These are phyloP conservation scores for Phyllostachys edulis DNA, from an alignment of 176 grass and related monocot genomes.

Conservation along the genomic window DNA sequence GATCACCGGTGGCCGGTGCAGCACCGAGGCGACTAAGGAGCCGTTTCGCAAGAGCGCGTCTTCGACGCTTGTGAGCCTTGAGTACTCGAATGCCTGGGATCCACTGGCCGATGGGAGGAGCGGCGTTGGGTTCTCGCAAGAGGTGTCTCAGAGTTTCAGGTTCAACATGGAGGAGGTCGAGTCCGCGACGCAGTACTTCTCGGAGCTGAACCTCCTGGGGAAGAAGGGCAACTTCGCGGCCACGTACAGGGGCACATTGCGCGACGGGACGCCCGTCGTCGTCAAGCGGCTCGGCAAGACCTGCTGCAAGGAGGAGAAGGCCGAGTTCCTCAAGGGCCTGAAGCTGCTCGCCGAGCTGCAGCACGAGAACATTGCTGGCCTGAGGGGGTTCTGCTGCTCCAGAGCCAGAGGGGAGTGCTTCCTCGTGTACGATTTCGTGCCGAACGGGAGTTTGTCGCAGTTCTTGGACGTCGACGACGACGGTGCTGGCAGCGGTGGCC, in stretches of 20 bases:
- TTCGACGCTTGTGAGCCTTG: constrained; percentile 80
- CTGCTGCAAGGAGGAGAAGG: constrained; percentile 81
- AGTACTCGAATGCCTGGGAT: constrained; percentile 87
- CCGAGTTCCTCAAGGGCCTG: constrained; percentile 76
- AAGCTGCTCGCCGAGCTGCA: constrained; percentile 54
- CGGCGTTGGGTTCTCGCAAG: constrained; percentile 40
- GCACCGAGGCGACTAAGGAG: constrained; percentile 36
- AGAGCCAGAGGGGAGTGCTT: constrained; percentile 86
- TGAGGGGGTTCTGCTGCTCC: constrained; percentile 89
- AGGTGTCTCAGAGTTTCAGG: constrained; percentile 54
- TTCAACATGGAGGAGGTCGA: constrained; percentile 91
- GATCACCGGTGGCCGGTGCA: constrained; percentile 9
- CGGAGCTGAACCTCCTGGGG: constrained; percentile 67
- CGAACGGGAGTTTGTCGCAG: constrained; percentile 67
- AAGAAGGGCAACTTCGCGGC: constrained; percentile 48
- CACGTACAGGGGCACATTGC: constrained; percentile 70
- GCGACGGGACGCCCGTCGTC: constrained; percentile 67
- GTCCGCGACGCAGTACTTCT: constrained; percentile 93
- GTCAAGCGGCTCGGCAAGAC: constrained; percentile 82
- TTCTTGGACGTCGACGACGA: constrained; percentile 58
- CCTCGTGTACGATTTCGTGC: constrained; percentile 84
- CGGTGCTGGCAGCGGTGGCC: not conserved
- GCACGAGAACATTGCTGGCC: constrained; percentile 74
- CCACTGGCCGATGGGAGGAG: constrained; percentile 64
- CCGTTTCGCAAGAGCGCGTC: constrained; percentile 48